phyloP scores from a whole-genome alignment of 192 early-diverging fungal genomes.

The Geosiphon pyriformis region DNA sequence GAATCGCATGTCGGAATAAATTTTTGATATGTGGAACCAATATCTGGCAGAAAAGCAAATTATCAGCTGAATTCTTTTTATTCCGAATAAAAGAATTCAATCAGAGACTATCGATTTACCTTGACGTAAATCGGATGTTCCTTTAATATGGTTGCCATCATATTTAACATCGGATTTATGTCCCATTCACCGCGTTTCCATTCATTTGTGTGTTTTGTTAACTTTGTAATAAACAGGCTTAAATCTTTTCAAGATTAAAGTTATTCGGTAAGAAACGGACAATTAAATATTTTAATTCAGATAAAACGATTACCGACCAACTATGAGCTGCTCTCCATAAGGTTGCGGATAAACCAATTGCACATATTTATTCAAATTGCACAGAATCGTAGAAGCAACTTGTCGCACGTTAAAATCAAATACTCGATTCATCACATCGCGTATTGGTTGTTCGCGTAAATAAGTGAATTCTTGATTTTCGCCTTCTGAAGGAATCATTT shows the following conservation, averaged over 20 bases:
- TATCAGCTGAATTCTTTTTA: not conserved
- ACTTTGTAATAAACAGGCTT: slow-evolving; percentile 34
- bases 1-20: slow-evolving; percentile 34
- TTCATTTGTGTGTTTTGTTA: slow-evolving; percentile 39
- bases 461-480: slow-evolving; percentile 27
- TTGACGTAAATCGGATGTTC: slow-evolving; percentile 33
- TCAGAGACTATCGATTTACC: slow-evolving; percentile 22
- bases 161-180: slow-evolving; percentile 38
- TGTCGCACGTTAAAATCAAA: slow-evolving; percentile 20
- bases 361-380: slow-evolving; percentile 47
- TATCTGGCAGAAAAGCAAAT: slow-evolving; percentile 24
- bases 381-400: slow-evolving; percentile 48
- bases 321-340: slow-evolving; percentile 38
- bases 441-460: slow-evolving; percentile 51
- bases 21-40: slow-evolving; percentile 28
- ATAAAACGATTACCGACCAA: slow-evolving; percentile 24
- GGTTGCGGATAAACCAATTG: slow-evolving; percentile 47
- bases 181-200: slow-evolving; percentile 44
- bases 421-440: slow-evolving; percentile 50
- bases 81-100: not conserved
- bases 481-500: slow-evolving; percentile 42
- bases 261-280: too few species aligned
- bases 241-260: slow-evolving; percentile 27
- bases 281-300: too few species aligned
- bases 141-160: slow-evolving; percentile 37